A percentile compares a stretch with the other conserved stretches of the same genome.
Evolutionary conservation across 768 basidiomycete genomes (phyloP).

Genomic region (Lactarius deliciosus): DNA sequence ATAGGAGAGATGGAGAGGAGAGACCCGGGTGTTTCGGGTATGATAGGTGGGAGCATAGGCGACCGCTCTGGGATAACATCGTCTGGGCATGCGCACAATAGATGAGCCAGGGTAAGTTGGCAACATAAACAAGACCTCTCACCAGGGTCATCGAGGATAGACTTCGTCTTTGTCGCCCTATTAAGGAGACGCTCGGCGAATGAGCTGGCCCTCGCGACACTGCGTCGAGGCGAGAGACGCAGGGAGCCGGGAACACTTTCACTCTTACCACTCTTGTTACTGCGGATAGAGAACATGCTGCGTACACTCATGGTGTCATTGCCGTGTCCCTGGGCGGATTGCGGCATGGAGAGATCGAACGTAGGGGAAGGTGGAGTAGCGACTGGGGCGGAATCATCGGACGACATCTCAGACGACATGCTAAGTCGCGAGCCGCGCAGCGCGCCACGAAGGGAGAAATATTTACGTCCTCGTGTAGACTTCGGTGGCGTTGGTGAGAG

Average conservation of each 20-base stretch:
- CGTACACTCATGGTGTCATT: conserved; percentile 33
- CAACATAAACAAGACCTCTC: neutral
- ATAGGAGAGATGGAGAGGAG: conserved; percentile 41
- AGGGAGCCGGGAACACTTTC: conserved; percentile 20
- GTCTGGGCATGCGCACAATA: neutral
- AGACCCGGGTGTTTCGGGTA: conserved; percentile 34
- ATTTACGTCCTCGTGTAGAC: conserved; percentile 34
- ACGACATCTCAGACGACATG: conserved; percentile 60
- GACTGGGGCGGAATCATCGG: conserved; percentile 65
- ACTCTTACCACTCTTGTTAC: conserved; percentile 26
- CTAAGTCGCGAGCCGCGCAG: conserved; percentile 54
- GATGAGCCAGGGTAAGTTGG: neutral
- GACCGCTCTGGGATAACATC: conserved; percentile 24
- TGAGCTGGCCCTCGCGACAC: conserved; percentile 29
- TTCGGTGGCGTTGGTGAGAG: conserved; percentile 48
- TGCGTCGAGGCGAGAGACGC: conserved; percentile 28
- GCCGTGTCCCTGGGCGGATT: conserved; percentile 22
- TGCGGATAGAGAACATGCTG: conserved; percentile 27
- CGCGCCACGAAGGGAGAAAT: conserved; percentile 43
- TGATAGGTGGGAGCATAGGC: conserved; percentile 31
- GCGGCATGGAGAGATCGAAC: conserved; percentile 30
- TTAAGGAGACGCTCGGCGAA: conserved; percentile 28
- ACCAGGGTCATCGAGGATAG: conserved; percentile 29
- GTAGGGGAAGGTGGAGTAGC: conserved; percentile 54
- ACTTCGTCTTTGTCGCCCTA: conserved; percentile 27